Evolutionary conservation across 192 early-diverging fungal genomes (phyloP).

Genomic region (Coemansia sp.): DNA sequence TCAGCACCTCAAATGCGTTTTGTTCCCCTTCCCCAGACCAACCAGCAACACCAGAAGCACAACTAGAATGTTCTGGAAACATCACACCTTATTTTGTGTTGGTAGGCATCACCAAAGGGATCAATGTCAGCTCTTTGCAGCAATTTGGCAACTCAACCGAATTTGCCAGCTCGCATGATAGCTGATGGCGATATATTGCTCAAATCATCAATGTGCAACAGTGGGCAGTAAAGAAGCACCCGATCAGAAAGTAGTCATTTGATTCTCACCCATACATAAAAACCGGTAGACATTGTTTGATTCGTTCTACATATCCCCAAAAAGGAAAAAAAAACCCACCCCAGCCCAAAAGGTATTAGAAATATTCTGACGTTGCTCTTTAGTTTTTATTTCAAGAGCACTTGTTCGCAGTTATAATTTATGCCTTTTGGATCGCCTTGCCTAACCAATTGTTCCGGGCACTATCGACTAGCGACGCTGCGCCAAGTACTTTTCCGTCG

Average conservation of each 20-base stretch:
- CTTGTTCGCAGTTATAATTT: neutral
- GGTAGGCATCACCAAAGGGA: no score
- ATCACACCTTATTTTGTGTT: no score
- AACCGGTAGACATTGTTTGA: neutral
- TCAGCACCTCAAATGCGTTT: neutral
- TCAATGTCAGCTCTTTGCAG: neutral
- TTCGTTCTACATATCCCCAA: neutral
- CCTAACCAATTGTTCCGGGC: neutral
- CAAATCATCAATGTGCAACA: no score
- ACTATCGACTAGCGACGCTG: neutral
- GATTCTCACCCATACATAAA: slow-evolving; percentile 1
- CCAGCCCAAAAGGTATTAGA: no score
- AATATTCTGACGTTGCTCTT: neutral
- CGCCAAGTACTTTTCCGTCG: neutral
- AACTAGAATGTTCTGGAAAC: neutral
- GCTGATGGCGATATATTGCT: no score
- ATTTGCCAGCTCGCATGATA: neutral
- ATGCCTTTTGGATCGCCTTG: neutral
- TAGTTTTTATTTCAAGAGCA: neutral
- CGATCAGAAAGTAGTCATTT: neutral
- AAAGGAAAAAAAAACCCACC: neutral
- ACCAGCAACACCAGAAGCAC: neutral
- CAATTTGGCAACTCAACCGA: neutral
- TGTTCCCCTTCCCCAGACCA: neutral
- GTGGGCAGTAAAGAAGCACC: no score